phyloP scores from a whole-genome alignment of 495 filamentous ascomycete species.

The Stereocaulon alpinum region DNA sequence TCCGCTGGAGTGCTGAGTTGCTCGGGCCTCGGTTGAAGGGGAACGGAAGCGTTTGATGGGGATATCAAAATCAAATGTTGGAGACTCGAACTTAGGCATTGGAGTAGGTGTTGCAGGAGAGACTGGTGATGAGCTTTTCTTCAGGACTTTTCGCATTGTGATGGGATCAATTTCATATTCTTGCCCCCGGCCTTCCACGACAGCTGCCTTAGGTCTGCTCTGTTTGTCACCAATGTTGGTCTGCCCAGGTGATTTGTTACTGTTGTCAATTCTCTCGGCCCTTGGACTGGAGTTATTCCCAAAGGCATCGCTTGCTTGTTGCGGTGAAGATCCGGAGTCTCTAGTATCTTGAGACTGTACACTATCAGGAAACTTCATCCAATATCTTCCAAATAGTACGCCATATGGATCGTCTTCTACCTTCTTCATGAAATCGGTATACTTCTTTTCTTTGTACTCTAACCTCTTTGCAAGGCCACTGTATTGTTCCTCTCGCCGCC shows the following conservation, averaged over 20 bases:
- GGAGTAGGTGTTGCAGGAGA: background rate
- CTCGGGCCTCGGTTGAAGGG: background rate
- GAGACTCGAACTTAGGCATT: background rate
- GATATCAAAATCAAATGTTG: constrained; percentile 19
- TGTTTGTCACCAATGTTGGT: background rate
- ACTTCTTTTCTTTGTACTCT: constrained; percentile 15
- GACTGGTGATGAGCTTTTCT: background rate
- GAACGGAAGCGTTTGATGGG: constrained; percentile 28
- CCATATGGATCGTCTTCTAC: constrained; percentile 34
- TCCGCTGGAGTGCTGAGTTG: background rate
- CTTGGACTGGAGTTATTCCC: background rate
- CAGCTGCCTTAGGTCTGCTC: background rate
- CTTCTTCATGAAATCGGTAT: constrained; percentile 28
- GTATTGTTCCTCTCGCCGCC: constrained; percentile 7
- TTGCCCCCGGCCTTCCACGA: background rate
- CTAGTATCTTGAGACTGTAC: background rate
- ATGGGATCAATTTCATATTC: constrained; percentile 51
- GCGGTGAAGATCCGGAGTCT: background rate
- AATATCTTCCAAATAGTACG: constrained; percentile 34
- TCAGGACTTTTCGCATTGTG: constrained; percentile 46
- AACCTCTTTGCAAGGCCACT: constrained; percentile 30
- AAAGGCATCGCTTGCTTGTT: background rate
- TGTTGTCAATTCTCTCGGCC: background rate
- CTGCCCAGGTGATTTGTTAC: background rate
- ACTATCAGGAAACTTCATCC: constrained; percentile 13